These are phyloP conservation scores for Fusarium beomiforme DNA, from an alignment of 2,329 filamentous ascomycete genomes.

Conservation along the genomic window DNA sequence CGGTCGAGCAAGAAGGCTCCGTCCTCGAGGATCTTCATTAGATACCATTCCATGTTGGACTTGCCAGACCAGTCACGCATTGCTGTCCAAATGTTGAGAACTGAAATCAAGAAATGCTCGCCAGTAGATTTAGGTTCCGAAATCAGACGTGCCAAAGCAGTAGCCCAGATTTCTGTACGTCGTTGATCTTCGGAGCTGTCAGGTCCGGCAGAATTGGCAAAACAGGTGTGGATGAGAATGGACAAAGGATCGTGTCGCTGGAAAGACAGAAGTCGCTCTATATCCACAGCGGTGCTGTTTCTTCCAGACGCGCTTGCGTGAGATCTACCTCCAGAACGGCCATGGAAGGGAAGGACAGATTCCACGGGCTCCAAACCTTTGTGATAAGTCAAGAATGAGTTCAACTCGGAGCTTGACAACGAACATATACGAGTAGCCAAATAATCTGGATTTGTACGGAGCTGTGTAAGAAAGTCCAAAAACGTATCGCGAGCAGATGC, in stretches of 20 bases:
- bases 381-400: slow-evolving; percentile 80
- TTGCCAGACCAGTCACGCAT: slow-evolving; percentile 92
- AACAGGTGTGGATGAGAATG: slow-evolving; percentile 86
- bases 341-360: slow-evolving; percentile 80
- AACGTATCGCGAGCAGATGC: slow-evolving; percentile 78
- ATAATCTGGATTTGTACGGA: slow-evolving; percentile 89
- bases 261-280: slow-evolving; percentile 87
- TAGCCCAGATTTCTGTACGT: slow-evolving; percentile 88
- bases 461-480: slow-evolving; percentile 80
- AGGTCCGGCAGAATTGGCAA: slow-evolving; percentile 84
- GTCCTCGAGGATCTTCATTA: slow-evolving; percentile 94
- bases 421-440: slow-evolving; percentile 83
- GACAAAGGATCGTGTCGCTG: slow-evolving; percentile 89
- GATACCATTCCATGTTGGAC: slow-evolving; percentile 89
- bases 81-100: slow-evolving; percentile 87
- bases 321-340: slow-evolving; percentile 58
- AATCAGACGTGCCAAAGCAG: slow-evolving; percentile 84
- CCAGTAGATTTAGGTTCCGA: slow-evolving; percentile 78
- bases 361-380: slow-evolving; percentile 83
- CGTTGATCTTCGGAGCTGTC: slow-evolving; percentile 83
- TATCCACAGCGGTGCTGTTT: slow-evolving; percentile 65
- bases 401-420: slow-evolving; percentile 79
- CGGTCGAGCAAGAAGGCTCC: slow-evolving; percentile 91
- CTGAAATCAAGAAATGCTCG: slow-evolving; percentile 82
- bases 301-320: slow-evolving; percentile 57